A percentile compares a stretch with the other conserved stretches of the same genome.
Evolutionary conservation across 2,329 filamentous ascomycete genomes (phyloP).

Genomic region (Eutypa lata): DNA sequence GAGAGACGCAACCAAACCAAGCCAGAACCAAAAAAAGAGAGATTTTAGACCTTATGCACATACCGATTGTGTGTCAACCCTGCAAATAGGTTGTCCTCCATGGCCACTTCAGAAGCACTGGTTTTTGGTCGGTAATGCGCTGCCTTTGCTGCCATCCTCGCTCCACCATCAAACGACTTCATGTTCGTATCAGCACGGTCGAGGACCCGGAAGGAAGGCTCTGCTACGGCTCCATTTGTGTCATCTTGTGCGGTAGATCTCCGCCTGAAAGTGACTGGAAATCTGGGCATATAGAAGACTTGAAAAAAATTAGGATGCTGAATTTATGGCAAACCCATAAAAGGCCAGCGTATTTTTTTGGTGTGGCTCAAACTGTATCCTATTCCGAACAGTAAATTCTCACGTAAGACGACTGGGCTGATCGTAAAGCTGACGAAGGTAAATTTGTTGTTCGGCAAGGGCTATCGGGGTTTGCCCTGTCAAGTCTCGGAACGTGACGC

Average conservation of each 20-base stretch:
- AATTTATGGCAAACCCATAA: conserved; percentile 23
- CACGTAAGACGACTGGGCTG: conserved; percentile 2
- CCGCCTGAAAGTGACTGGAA: conserved; percentile 59
- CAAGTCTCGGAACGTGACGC: conserved; percentile 1
- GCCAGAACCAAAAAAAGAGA: conserved; percentile 7
- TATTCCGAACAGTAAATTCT: conserved; percentile 3
- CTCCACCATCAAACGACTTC: conserved; percentile 51
- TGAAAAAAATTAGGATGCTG: conserved; percentile 14
- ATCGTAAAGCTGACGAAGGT: background rate
- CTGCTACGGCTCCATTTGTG: conserved; percentile 47
- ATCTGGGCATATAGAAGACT: conserved; percentile 57
- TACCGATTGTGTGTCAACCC: conserved; percentile 56
- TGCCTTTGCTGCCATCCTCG: conserved; percentile 38
- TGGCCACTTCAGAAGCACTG: conserved; percentile 34
- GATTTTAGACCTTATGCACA: conserved; percentile 27
- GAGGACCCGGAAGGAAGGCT: conserved; percentile 57
- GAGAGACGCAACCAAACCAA: conserved; percentile 4
- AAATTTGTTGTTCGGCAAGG: background rate
- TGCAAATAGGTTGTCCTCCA: conserved; percentile 56
- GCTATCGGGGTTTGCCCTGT: background rate
- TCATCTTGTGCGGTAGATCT: conserved; percentile 56
- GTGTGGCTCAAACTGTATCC: conserved; percentile 3
- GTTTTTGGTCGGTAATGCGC: conserved; percentile 36
- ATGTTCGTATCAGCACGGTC: conserved; percentile 48
- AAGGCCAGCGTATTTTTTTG: conserved; percentile 6